Evolutionary conservation across 192 early-diverging fungal species (phyloP).

Genomic region (Coemansia erecta): DNA sequence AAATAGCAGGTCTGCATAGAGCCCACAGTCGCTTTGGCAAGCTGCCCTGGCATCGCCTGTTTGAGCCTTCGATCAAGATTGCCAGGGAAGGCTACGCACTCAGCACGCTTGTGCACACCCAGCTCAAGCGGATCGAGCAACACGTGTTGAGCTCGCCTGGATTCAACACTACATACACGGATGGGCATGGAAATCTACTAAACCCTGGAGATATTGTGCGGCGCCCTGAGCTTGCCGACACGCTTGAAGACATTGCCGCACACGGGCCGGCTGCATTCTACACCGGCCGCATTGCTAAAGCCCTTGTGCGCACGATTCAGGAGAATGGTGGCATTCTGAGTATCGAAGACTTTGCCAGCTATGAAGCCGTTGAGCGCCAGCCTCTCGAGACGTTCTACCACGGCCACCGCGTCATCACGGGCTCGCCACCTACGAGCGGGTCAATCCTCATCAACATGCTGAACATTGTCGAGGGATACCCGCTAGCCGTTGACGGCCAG

Average conservation of each 20-base stretch:
- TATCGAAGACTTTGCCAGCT: conserved; percentile 67
- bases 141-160: conserved; percentile 34
- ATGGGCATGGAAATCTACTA: conserved; percentile 68
- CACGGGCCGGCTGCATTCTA: conserved; percentile 63
- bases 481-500: conserved; percentile 58
- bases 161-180: conserved; percentile 57
- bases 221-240: conserved; percentile 59
- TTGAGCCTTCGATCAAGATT: conserved; percentile 74
- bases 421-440: conserved; percentile 79
- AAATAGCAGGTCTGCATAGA: conserved; percentile 79
- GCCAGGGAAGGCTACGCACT: conserved; percentile 73
- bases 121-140: conserved; percentile 31
- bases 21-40: conserved; percentile 81
- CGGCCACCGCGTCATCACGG: conserved; percentile 70
- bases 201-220: conserved; percentile 65
- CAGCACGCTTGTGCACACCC: conserved; percentile 45
- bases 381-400: conserved; percentile 72
- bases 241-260: conserved; percentile 61
- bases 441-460: conserved; percentile 78
- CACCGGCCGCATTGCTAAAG: conserved; percentile 63
- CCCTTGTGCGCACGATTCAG: conserved; percentile 64
- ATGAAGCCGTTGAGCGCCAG: conserved; percentile 59
- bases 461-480: conserved; percentile 84
- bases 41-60: conserved; percentile 77
- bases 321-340: conserved; percentile 75